Conservation (phyloP, 257 asterid species). For the Dorcoceras hygrometricum region DNA sequence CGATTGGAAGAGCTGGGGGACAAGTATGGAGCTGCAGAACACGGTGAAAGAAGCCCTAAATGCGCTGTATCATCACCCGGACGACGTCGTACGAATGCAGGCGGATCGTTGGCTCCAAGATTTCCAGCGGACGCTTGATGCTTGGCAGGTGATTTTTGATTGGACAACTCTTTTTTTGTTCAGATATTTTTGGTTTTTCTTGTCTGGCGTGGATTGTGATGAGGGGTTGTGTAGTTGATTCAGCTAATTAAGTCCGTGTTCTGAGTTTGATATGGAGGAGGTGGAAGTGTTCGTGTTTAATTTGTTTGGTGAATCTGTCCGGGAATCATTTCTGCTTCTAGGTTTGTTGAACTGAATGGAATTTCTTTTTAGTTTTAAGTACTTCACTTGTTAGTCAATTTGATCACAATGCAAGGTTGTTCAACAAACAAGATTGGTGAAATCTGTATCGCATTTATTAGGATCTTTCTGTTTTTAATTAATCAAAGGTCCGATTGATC, state of each 20-base stretch:
- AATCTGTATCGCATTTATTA: no score
- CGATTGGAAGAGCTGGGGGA: conserved; percentile 18
- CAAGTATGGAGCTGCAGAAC: conserved; percentile 86
- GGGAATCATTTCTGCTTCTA: neutral
- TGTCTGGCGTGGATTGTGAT: conserved; percentile 20
- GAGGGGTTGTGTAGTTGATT: conserved; percentile 24
- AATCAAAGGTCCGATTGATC: no score
- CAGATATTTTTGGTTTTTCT: neutral
- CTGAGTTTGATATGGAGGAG: conserved; percentile 8
- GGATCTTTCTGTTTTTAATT: no score
- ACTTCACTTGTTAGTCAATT: no score
- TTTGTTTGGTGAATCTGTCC: neutral
- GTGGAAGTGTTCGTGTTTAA: no score
- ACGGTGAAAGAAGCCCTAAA: conserved; percentile 98
- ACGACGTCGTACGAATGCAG: conserved; percentile 87
- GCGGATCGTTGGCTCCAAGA: conserved; percentile 99
- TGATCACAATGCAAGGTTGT: no score
- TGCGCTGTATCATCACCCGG: conserved; percentile 94
- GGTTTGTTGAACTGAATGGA: neutral
- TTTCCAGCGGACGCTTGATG: conserved; percentile 91
- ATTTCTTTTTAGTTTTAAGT: conserved; percentile 1
- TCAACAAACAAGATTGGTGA: no score
- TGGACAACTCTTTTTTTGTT: neutral
- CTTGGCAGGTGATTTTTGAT: conserved; percentile 80
- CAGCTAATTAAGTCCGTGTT: conserved; percentile 13